Conservation (phyloP, 2,329 filamentous ascomycete genomes). For the Colletotrichum tofieldiae region DNA sequence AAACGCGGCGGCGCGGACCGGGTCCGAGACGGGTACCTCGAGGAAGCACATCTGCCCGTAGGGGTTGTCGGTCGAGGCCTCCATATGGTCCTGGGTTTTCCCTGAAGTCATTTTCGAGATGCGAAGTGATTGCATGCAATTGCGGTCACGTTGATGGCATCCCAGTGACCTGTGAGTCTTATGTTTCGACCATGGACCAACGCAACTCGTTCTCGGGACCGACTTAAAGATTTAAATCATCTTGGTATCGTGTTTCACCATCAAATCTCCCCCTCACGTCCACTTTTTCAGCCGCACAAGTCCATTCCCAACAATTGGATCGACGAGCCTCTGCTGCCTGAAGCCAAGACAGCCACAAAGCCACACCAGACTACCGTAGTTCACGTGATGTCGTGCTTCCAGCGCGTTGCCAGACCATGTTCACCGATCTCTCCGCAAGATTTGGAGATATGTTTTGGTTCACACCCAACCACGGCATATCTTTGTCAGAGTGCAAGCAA, state of each 20-base stretch:
- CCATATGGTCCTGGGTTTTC: background rate
- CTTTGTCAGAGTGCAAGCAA: background rate
- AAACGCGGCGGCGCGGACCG: conserved; percentile 55
- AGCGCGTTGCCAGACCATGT: background rate
- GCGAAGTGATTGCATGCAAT: background rate
- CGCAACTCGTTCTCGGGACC: background rate
- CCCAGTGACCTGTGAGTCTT: background rate
- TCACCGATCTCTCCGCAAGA: background rate
- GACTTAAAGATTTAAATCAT: background rate
- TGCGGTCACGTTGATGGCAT: background rate
- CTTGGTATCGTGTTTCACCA: background rate
- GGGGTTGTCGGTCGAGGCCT: background rate
- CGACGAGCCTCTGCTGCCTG: conserved; percentile 3
- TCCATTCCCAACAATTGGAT: background rate
- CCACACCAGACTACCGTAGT: background rate
- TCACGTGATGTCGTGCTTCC: conserved; percentile 4
- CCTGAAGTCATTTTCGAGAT: background rate
- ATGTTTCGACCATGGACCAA: background rate
- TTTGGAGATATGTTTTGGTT: background rate
- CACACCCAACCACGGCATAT: background rate
- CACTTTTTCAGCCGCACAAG: conserved; percentile 6
- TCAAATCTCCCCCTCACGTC: background rate
- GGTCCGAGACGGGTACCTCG: conserved; percentile 55
- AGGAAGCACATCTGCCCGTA: conserved; percentile 57
- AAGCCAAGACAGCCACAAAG: conserved; percentile 17